Evolutionary conservation across 2,329 filamentous ascomycete genomes (phyloP).

Genomic region (Neopestalotiopsis rosae): DNA sequence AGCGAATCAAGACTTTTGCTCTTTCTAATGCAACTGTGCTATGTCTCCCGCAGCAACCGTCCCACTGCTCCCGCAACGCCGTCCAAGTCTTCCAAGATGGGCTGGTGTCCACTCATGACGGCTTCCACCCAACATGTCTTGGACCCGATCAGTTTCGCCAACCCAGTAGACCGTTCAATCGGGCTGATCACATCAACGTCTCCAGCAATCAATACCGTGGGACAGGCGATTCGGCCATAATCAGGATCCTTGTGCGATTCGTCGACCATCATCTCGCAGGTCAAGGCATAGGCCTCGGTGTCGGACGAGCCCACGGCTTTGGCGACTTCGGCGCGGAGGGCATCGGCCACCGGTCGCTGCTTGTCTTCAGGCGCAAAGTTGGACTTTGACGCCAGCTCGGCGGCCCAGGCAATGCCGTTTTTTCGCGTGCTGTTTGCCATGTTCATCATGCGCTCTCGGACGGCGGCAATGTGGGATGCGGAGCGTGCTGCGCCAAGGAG

Average conservation of each 20-base stretch:
- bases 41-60: constrained; percentile 11
- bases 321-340: constrained; percentile 28
- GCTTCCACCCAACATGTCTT: constrained; percentile 21
- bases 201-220: constrained; percentile 35
- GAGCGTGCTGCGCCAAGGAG: constrained; percentile 39
- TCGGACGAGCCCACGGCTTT: constrained; percentile 36
- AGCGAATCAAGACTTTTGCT: constrained; percentile 28
- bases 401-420: constrained; percentile 34
- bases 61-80: constrained; percentile 15
- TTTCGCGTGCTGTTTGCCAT: constrained; percentile 31
- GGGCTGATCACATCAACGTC: constrained; percentile 38
- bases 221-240: constrained; percentile 35
- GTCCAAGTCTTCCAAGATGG: constrained; percentile 17
- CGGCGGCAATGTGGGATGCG: constrained; percentile 34
- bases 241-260: constrained; percentile 36
- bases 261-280: constrained; percentile 36
- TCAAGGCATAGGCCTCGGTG: constrained; percentile 38
- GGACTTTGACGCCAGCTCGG: constrained; percentile 31
- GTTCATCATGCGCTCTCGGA: constrained; percentile 36
- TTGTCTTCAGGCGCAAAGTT: constrained; percentile 35
- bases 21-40: constrained; percentile 15
- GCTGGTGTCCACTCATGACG: constrained; percentile 30
- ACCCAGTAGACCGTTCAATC: constrained; percentile 30
- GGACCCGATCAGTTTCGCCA: constrained; percentile 31
- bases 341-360: constrained; percentile 23